Evolutionary conservation across 495 filamentous ascomycete species (phyloP), one percentile per base, ranked within the genome.

Genomic region (Neurospora pannonica): DNA sequence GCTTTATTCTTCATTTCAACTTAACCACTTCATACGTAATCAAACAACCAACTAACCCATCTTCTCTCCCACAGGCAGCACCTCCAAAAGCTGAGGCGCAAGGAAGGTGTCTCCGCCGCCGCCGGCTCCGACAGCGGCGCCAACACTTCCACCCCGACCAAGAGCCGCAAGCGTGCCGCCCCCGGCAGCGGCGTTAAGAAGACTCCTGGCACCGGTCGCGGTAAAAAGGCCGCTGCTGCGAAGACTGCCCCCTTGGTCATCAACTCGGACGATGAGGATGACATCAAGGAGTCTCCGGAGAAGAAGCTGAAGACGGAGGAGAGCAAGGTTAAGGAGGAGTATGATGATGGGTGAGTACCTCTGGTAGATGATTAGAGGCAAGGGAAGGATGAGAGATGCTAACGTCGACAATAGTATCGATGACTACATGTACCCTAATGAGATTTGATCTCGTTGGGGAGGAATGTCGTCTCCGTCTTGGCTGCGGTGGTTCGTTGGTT

Each of bases 51-150:
- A 38, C 78, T 81, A 74, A 78, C 76, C 17, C n/a, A n/a, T n/a
- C 69, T 60, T 13, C 37, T 70, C 40, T 42, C 24, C 70, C 31
- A 80, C 70, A 84, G 83, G 34, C 83, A 84, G 77, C 83, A 84
- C 10, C 75, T 84, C 0, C 83, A 84, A 71, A 84, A 84, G 72
- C 78, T 84, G 0, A 79, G 81, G 8, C 80, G 79, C 54, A 84
- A 84, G 76, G 81, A 82, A 19, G 75, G 74, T 0, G 71, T 38
- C 11, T 42, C 39, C 40, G 70, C 70, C 5, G 19, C 28, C n/a
- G 72, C 48, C 15, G 46, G 36, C 24, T 43, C 43, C n/a, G 67
- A 17, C 21, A 74, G 37, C 7, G 74, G 71, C 39, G 7, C 28
- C 0, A 31, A 54, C n/a, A 39, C 13, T 8, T 17, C 76, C 0